These are phyloP conservation scores for Magnaporthiopsis poae DNA, from an alignment of 2,329 filamentous ascomycete species.

Conservation along the genomic window DNA sequence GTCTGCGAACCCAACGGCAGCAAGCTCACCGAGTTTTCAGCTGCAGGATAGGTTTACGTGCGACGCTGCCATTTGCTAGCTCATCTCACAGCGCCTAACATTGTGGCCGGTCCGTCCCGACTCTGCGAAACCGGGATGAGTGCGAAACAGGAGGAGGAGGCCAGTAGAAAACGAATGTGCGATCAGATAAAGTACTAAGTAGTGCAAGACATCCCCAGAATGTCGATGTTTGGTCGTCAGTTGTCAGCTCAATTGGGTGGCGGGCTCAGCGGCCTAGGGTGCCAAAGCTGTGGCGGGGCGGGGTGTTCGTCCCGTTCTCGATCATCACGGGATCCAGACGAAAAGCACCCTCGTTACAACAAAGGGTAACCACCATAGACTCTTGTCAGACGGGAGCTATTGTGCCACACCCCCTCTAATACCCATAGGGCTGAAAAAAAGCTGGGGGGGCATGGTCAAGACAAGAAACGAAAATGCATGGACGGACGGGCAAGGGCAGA, in stretches of 20 bases:
- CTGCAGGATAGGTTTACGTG: background rate
- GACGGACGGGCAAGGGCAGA: background rate
- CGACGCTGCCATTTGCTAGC: too few species aligned
- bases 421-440: constrained; percentile 1
- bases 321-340: background rate
- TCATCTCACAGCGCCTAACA: background rate
- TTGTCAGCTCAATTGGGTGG: too few species aligned
- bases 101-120: background rate
- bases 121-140: background rate
- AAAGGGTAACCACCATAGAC: background rate
- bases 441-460: background rate
- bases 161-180: too few species aligned
- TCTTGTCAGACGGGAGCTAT: background rate
- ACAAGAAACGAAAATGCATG: background rate
- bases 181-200: too few species aligned
- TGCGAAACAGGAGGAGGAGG: background rate
- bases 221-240: too few species aligned
- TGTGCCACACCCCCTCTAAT: constrained; percentile 1
- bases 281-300: background rate
- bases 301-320: background rate
- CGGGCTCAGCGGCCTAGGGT: too few species aligned
- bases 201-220: too few species aligned
- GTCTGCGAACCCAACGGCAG: background rate
- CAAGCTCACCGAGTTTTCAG: background rate
- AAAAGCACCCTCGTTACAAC: background rate